A percentile compares a stretch with the other conserved stretches of the same genome.
Evolutionary conservation across 2,329 filamentous ascomycete species (phyloP).

Genomic region (Paraphoma sp.): DNA sequence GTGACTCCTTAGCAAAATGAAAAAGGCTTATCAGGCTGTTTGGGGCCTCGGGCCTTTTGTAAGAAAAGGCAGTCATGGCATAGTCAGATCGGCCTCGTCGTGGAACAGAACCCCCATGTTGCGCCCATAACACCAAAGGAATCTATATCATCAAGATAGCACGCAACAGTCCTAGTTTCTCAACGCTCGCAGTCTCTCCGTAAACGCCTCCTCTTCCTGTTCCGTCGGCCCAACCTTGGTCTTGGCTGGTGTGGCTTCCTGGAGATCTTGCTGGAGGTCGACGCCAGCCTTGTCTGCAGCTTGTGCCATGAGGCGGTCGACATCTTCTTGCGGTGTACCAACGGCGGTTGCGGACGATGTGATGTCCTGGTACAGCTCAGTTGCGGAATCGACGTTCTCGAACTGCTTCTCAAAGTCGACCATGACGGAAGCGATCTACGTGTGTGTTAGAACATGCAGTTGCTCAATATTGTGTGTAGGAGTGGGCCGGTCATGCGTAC

Average conservation of each 20-base stretch:
- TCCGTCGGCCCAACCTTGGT: slow-evolving; percentile 71
- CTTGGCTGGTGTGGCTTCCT: slow-evolving; percentile 62
- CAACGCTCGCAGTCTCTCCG: slow-evolving; percentile 63
- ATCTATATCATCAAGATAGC: neutral
- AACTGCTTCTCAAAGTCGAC: slow-evolving; percentile 68
- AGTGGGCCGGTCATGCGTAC: slow-evolving; percentile 44
- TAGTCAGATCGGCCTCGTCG: neutral
- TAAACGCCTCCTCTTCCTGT: slow-evolving; percentile 78
- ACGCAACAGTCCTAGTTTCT: slow-evolving; percentile 43
- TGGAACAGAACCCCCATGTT: neutral
- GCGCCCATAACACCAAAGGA: neutral
- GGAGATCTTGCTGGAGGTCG: slow-evolving; percentile 78
- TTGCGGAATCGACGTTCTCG: slow-evolving; percentile 59
- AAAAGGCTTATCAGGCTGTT: too few relatives aligned
- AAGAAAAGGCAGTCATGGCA: neutral
- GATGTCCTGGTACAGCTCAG: slow-evolving; percentile 82
- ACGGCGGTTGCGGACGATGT: slow-evolving; percentile 78
- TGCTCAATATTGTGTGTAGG: neutral
- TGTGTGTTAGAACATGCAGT: neutral
- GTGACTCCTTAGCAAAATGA: too few relatives aligned
- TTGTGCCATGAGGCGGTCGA: slow-evolving; percentile 84
- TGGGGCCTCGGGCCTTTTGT: neutral
- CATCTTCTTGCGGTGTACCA: slow-evolving; percentile 80
- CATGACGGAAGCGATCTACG: slow-evolving; percentile 69
- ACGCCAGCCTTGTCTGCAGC: slow-evolving; percentile 88